Percentiles rank a stretch among this genome's conserved stretches.
These are phyloP conservation scores for Verticillium zaregamsianum DNA, from an alignment of 2,329 filamentous ascomycete species.

Conservation along the genomic window DNA sequence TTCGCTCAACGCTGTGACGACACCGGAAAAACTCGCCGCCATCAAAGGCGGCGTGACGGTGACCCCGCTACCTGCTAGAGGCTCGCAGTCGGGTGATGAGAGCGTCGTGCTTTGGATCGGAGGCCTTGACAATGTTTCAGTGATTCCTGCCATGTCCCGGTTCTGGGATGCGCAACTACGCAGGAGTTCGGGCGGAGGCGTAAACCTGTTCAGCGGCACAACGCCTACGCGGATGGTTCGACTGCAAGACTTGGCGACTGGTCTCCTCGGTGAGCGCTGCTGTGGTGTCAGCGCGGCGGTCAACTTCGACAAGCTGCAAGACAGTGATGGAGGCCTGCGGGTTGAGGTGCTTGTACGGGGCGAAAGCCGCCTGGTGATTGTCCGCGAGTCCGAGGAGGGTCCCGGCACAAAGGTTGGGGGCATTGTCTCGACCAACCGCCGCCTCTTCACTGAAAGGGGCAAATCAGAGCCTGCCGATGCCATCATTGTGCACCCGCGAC, in stretches of 20 bases:
- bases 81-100: conserved; percentile 45
- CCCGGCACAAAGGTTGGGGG: conserved; percentile 37
- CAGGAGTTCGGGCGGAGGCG: conserved; percentile 43
- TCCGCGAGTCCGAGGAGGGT: conserved; percentile 48
- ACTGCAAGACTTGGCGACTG: conserved; percentile 46
- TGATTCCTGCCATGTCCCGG: conserved; percentile 49
- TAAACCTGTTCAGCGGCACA: conserved; percentile 52
- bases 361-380: conserved; percentile 50
- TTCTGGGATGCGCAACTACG: conserved; percentile 59
- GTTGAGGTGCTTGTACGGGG: conserved; percentile 52
- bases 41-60: conserved; percentile 51
- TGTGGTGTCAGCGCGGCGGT: conserved; percentile 45
- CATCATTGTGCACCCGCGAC: conserved; percentile 51
- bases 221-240: conserved; percentile 54
- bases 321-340: conserved; percentile 37
- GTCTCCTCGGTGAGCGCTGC: conserved; percentile 54
- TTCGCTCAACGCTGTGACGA: conserved; percentile 35
- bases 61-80: conserved; percentile 36
- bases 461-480: conserved; percentile 42
- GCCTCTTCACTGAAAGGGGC: conserved; percentile 20
- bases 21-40: conserved; percentile 46
- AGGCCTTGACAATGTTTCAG: conserved; percentile 50
- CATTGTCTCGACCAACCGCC: conserved; percentile 24
- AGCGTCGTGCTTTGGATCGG: conserved; percentile 54
- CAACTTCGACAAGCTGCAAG: conserved; percentile 22